Base-by-base conservation (phyloP, 1,139 yeast species). In the Saccharomyces hybrid region DNA sequence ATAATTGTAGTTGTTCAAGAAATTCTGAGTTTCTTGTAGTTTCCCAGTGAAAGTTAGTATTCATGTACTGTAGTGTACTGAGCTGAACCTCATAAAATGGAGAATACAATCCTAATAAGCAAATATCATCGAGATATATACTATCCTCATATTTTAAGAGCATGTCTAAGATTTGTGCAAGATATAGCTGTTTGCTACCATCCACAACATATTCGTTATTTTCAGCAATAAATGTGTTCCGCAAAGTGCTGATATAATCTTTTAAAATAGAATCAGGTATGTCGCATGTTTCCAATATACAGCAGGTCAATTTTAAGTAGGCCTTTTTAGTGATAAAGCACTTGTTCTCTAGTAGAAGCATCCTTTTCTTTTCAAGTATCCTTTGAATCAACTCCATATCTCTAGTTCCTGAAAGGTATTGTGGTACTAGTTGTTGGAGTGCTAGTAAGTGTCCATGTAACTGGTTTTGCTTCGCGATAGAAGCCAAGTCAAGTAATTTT, bases 381-480 rank as follows among this genome's bases (percentile, higher is more conserved):
- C 16, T 32, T 32, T 32, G 38, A 32, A 32, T 7, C n/a, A 32
- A 32, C 16, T 32, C 38, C 8, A 8, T 32, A 32, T 32, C 38
- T 5, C 3, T 32, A n/a, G n/a, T 32, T n/a, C n/a, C 38, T n/a
- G 38, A n/a, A n/a, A 32, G 38, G 38, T 32, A 32, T n/a, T n/a
- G 14, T n/a, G 38, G 38, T 7, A 14, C 38, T 7, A 32, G 6
- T 32, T 32, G 38, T 32, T 32, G 38, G 14, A 32, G 38, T 14
- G 86, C 82, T 47, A 84, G 61, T 13, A 83, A 65, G 14, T 70
- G 65, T 1, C 95, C 95, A 65, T 86, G 95, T 0, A 77, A 62
- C 49, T 69, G 69, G 63, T 86, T 85, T 52, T 75, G 78, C 41
- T 66, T 58, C 1, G 41, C 6, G 50, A 54, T 4, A 1, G 53